These are phyloP conservation scores for Rhododendron ferrugineum DNA, from an alignment of 148 eudicot genomes.

Conservation along the genomic window DNA sequence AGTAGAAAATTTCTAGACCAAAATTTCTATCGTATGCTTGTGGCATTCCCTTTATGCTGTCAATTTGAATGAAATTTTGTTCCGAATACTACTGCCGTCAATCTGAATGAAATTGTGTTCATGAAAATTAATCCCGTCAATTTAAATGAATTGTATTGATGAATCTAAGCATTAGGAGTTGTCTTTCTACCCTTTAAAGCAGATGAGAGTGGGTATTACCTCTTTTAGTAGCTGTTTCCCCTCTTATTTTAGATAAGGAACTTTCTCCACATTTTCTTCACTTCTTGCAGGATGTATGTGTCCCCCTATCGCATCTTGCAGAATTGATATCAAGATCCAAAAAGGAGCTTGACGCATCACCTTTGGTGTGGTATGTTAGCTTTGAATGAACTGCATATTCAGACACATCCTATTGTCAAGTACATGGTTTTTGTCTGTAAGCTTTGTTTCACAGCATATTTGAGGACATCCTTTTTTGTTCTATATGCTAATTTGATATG, in stretches of 20 bases:
- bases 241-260: neutral
- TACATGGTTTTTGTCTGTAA: neutral
- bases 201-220: neutral
- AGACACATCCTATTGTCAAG: neutral
- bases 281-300: constrained; percentile 83
- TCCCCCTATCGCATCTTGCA: constrained; percentile 81
- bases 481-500: neutral
- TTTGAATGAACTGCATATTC: neutral
- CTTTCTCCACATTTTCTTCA: neutral
- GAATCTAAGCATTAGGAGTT: neutral
- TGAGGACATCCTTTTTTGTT: neutral
- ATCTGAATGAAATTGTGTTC: neutral
- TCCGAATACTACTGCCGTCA: neutral
- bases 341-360: constrained; percentile 72
- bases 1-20: neutral
- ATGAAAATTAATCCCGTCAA: neutral
- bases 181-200: neutral
- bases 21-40: neutral
- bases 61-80: neutral
- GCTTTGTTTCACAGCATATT: neutral
- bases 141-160: neutral
- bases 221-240: neutral
- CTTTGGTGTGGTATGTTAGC: constrained; percentile 59
- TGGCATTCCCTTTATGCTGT: neutral
- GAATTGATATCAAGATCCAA: constrained; percentile 89